Evolutionary conservation across 2,329 filamentous ascomycete genomes (phyloP), one percentile per base, ranked within the genome.

Genomic region (Elsinoe necatrix): DNA sequence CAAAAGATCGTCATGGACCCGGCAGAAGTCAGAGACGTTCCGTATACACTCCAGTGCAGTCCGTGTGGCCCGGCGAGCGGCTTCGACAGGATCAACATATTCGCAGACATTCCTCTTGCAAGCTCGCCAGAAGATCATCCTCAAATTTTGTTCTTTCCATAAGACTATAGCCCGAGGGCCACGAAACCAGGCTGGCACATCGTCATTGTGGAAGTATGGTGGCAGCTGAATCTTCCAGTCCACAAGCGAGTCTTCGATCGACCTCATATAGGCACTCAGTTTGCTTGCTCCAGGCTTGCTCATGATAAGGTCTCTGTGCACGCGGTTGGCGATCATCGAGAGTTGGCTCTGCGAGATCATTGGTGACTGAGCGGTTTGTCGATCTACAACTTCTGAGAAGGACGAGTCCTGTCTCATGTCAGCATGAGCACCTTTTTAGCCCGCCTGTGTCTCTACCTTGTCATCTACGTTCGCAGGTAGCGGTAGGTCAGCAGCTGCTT

Each of bases 401-500:
- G 21, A 58, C 51, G 2, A 18, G 18, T 56, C 60, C 18, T 57
- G 60, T 51, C 60, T 65, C 27, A 55, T 58, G 34, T 56, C 60
- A 64, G 27, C 68, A 64, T 18, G 64, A 70, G 3, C 6, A 20
- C 16, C 14, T 12, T 4, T 12, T 43, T 21, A 3, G 21, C 21
- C 6, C 16, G 8, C 18, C n/a, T n/a, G n/a, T n/a, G n/a, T n/a
- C 6, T 4, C n/a, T 50, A 50, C 45, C 45, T 50, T 69, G 54
- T 77, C 75, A 39, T 76, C 68, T 1, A 77, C 66, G 56, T 78
- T 77, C 16, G 71, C 63, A 0, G 74, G 74, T 1, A 74, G 61
- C 1, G 68, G 63, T 11, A 72, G 72, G 52, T 77, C 75, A 0
- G 76, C 71, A 42, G 70, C 71, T 12, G 73, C 69, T 37, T 72